phyloP scores from a whole-genome alignment of 345 rosid genomes.

The Eutrema japonicum region DNA sequence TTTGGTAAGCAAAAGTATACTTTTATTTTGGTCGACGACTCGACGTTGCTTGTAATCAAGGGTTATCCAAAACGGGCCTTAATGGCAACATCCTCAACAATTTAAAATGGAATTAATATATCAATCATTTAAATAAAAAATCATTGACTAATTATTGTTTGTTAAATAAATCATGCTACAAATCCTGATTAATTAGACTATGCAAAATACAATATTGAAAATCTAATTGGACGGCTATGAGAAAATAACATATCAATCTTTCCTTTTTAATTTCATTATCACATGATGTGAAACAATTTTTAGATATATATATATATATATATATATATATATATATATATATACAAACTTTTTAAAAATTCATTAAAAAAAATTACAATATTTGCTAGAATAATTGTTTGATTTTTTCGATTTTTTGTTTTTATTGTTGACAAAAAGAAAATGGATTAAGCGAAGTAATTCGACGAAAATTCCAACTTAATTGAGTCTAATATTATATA shows the following conservation, averaged over 20 bases:
- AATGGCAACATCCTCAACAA: slow-evolving; percentile 42
- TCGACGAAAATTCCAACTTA: slow-evolving; percentile 22
- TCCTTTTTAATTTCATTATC: slow-evolving; percentile 34
- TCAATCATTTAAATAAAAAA: slow-evolving; percentile 17
- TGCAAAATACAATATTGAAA: neutral
- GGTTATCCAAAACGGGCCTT: slow-evolving; percentile 45
- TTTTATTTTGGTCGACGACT: neutral
- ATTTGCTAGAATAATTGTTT: neutral
- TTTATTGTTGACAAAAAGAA: neutral
- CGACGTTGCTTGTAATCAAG: slow-evolving; percentile 44
- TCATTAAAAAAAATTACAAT: neutral
- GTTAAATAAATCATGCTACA: slow-evolving; percentile 17
- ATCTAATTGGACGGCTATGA: slow-evolving; percentile 30
- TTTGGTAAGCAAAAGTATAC: slow-evolving; percentile 25
- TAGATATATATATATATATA: neutral
- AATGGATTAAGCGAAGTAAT: neutral
- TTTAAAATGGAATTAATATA: slow-evolving; percentile 2
- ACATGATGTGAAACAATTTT: neutral
- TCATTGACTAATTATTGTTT: slow-evolving; percentile 4
- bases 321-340: neutral
- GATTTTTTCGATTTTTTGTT: neutral
- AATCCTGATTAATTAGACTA: slow-evolving; percentile 12
- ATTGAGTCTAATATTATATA: slow-evolving; percentile 11
- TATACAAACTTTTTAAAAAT: neutral
- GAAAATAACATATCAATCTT: slow-evolving; percentile 27